Base-by-base conservation (phyloP, 345 rosid species). In the Populus euphratica region DNA sequence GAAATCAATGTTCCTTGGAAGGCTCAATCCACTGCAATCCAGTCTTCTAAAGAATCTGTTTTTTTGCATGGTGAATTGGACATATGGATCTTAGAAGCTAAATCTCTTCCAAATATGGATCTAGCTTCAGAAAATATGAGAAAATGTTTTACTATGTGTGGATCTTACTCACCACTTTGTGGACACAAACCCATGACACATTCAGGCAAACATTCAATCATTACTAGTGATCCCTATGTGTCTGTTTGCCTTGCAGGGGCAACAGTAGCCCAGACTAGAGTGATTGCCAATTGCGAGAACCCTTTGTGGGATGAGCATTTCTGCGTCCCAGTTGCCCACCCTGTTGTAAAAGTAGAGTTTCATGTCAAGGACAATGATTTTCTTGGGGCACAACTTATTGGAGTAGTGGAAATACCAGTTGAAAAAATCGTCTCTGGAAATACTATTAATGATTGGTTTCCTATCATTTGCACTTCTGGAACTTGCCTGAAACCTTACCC, bases 101-200 rank as follows among this genome's bases (percentile, higher is more conserved):
- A 85, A 63, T 83, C 82, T 44, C 91, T 91, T 68, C 96, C 96
- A 4, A 91, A 89, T 76, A 87, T 91, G 96, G 96, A 91, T 87
- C 52, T 87, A 62, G 85, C 87, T 65, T 79, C 91, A 35, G 96
- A 87, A 36, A 82, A 86, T 67, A 73, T 88, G 84, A 85, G 90
- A 77, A 85, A 64, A 77, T 87, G 87, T 77, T 85, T 87, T 73
- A 67, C 81, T 17, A 76, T 86, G 76, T 61, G 83, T 35, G 84
- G 86, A 14, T 47, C 86, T 59, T 88, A 83, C 78, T 31, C 73
- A 25, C n/a, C 83, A 49, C 85, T 76, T 0, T 83, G 79, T n/a
- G 41, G 81, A 17, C 75, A 67, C 35, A 68, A 36, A 65, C 49
- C 43, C 0, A 21, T 44, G 31, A 63, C 56, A 38, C 81, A 54